A percentile compares a stretch with the other conserved stretches of the same genome.
Evolutionary conservation across 2,329 filamentous ascomycete genomes (phyloP).

Genomic region (Neonectria magnoliae): DNA sequence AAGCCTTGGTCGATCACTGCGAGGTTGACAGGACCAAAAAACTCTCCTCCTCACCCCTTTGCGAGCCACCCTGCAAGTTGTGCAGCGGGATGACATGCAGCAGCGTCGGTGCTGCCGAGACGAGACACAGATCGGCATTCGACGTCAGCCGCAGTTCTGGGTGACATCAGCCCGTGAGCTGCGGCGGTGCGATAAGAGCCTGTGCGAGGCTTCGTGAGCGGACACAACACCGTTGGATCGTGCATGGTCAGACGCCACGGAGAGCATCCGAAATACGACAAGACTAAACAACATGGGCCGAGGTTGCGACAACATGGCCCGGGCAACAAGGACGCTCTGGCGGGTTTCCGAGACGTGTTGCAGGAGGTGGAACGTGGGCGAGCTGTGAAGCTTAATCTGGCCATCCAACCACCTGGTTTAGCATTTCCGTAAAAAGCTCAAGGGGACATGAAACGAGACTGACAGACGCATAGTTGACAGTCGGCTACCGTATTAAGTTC

Average conservation of each 20-base stretch:
- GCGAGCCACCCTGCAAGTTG: neutral
- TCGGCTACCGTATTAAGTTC: neutral
- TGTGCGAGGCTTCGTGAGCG: neutral
- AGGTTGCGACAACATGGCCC: neutral
- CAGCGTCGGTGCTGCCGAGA: conserved; percentile 29
- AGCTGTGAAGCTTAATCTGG: no score
- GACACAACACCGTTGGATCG: conserved; percentile 1
- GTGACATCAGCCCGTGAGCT: conserved; percentile 29
- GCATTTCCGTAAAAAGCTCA: no score
- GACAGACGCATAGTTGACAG: neutral
- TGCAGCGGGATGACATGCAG: conserved; percentile 2
- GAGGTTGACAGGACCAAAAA: conserved; percentile 11
- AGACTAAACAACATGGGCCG: neutral
- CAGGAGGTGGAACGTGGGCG: neutral
- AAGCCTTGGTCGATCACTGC: conserved; percentile 12
- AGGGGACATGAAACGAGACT: no score
- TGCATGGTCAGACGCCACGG: conserved; percentile 1
- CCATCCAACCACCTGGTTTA: no score
- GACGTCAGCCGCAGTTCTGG: conserved; percentile 31
- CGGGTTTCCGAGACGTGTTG: neutral
- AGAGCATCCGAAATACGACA: neutral
- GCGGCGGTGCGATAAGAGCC: conserved; percentile 16
- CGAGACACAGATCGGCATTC: conserved; percentile 34
- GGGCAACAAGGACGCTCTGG: neutral
- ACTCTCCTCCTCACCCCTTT: neutral